These are phyloP conservation scores for Erodium maritimum DNA, from an alignment of 345 rosid genomes.

Conservation along the genomic window DNA sequence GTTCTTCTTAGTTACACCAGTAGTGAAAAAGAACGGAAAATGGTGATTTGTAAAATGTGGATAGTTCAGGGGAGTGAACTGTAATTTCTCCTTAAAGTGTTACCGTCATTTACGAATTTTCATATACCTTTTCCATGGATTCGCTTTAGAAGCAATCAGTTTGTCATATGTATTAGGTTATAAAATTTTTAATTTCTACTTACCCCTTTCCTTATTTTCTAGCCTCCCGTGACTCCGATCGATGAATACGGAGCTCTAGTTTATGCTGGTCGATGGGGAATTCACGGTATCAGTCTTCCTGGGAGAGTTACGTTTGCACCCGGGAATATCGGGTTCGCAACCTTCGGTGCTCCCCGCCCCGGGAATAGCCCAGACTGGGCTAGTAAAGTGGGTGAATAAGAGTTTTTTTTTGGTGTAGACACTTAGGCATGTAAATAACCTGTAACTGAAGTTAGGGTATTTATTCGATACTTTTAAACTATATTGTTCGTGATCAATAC, in stretches of 20 bases:
- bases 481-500: too few relatives aligned
- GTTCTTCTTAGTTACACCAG: too few relatives aligned
- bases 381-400: slow-evolving; percentile 41
- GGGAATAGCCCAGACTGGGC: too few relatives aligned
- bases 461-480: too few relatives aligned
- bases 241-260: slow-evolving; percentile 83
- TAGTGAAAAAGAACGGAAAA: too few relatives aligned
- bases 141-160: too few relatives aligned
- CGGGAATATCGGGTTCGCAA: slow-evolving; percentile 81
- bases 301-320: slow-evolving; percentile 97
- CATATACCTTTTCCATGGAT: too few relatives aligned
- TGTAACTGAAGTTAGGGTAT: too few relatives aligned
- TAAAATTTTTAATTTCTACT: too few relatives aligned
- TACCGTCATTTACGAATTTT: neutral
- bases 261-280: slow-evolving; percentile 94
- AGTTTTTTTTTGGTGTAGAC: neutral
- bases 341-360: slow-evolving; percentile 90
- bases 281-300: slow-evolving; percentile 69
- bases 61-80: too few relatives aligned
- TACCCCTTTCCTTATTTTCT: slow-evolving; percentile 17
- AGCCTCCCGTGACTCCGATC: slow-evolving; percentile 57
- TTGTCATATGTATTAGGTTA: neutral
- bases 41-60: too few relatives aligned
- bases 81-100: neutral
- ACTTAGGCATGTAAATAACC: too few relatives aligned